Base-by-base conservation (phyloP, 2,329 filamentous ascomycete genomes). In the Aspergillus sclerotialis region DNA sequence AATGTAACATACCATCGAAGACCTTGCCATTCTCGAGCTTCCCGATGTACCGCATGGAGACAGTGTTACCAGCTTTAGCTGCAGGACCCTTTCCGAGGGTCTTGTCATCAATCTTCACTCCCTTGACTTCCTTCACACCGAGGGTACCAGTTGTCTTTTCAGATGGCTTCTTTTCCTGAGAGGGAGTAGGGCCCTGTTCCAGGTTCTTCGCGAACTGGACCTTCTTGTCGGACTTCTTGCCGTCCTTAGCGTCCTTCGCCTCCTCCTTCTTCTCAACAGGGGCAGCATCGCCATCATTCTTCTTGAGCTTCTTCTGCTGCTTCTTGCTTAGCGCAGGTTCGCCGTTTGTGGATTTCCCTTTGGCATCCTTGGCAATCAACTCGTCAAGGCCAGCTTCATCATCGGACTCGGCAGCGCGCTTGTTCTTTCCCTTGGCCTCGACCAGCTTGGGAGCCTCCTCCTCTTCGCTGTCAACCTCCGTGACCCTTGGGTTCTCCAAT, bases 191-290 rank as follows among this genome's bases (percentile, higher is more conserved):
- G 40, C 92, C 92, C 67, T 94, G 88, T 73, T 96, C 92, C 44
- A 98, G 86, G 66, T 96, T 89, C 77, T 96, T 95, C 59, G 92
- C 90, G 63, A 98, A 98, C 65, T 94, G 87, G 42, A 98, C 92
- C 74, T 95, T 96, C 79, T 95, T 95, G 64, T 84, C 83, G 37
- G 72, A 69, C 73, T 80, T 80, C 73, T 80, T 80, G 45, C 63
- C 38, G 39, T 56, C 64, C 45, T 70, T 63, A 33, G 57, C 40
- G 46, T 71, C 69, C 42, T 64, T 65, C 35, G 68, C 67, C 36
- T 73, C 71, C 40, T 76, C 69, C 61, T 80, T 79, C 48, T 75
- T 67, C 48, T 75, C 68, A 45, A 59, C 60, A 33, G 73, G 67
- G 40, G 83, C 78, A 39, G 92, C 81, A 60, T 95, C 84, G 49